Evolutionary conservation across 331 rosid species (phyloP).

Genomic region (Telfairia occidentalis): DNA sequence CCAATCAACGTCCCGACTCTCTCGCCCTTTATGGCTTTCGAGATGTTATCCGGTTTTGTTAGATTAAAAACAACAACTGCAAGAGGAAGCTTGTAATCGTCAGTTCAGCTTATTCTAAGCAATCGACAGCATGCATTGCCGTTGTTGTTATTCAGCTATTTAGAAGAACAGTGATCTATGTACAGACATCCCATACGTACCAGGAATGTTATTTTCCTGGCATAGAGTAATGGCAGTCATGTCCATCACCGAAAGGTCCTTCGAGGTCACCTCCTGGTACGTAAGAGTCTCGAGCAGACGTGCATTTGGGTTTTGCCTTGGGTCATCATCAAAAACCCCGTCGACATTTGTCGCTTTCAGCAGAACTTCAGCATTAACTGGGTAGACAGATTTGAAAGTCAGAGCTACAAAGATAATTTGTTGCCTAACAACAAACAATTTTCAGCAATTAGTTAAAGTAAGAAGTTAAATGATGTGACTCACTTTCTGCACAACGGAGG

Average conservation of each 20-base stretch:
- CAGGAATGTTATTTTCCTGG: conserved; percentile 87
- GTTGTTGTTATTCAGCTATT: background rate
- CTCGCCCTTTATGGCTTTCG: conserved; percentile 77
- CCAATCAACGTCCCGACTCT: conserved; percentile 90
- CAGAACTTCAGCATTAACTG: conserved; percentile 95
- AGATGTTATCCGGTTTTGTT: conserved; percentile 68
- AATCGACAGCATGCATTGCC: background rate
- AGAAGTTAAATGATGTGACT: conserved; percentile 15
- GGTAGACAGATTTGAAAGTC: background rate
- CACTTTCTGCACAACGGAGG: conserved; percentile 95
- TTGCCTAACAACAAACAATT: background rate
- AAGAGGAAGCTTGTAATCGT: background rate
- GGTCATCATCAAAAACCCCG: conserved; percentile 72
- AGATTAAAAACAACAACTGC: conserved; percentile 92
- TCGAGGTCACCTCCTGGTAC: conserved; percentile 70
- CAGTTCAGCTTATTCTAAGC: background rate
- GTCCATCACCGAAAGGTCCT: conserved; percentile 91
- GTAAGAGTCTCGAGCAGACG: conserved; percentile 65
- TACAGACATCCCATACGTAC: conserved; percentile 26
- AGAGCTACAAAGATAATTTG: background rate
- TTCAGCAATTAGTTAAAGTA: background rate
- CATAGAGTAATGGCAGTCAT: conserved; percentile 94
- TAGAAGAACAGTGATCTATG: background rate
- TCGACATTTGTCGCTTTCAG: conserved; percentile 96
- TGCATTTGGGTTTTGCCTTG: conserved; percentile 64